Base-by-base conservation (phyloP, 2,329 filamentous ascomycete genomes). In the Pyrenochaeta sp. region DNA sequence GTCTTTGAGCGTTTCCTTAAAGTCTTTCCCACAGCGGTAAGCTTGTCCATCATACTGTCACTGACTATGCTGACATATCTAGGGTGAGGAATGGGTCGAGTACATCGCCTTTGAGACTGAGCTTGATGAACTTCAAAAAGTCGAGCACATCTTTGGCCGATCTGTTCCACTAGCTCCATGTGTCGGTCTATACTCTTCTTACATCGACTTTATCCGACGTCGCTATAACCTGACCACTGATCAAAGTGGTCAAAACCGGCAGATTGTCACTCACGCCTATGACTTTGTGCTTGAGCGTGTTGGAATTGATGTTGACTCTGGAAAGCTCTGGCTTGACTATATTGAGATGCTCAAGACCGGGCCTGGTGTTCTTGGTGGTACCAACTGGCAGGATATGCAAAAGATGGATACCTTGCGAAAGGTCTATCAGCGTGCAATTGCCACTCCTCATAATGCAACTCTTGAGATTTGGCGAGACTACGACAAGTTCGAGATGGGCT, bases 401-500 rank as follows among this genome's bases (percentile, higher is more conserved):
- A 99, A 99, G 78, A 96, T 96, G 88, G 94, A 99, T 61, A 80
- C 89, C 58, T 75, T 99, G 37, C 87, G 94, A 47, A 96, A 95
- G 68, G 89, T 90, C 1, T 99, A 96, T 68, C 92, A 96, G 62
- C 87, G 87, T 39, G 93, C 93, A 10, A 89, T 96, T 44, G 86
- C 84, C 55, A 84, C 96, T 26, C 95, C 95, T 4, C 96, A 90
- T 52, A 84, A 87, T 41, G 88, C 87, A 21, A 84, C 96, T 35
- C 89, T 93, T 63, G 82, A 81, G 38, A 76, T 99, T 10, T 99
- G 94, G 95, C 96, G 95, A 69, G 93, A 99, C 65, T 99, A 99
- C 65, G 92, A 97, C 68, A 86, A 89, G 57, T 99, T 99, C 65
- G 94, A 99, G 73, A 91, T 94, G 83, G 84, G 87, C 5, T 74